phyloP scores from a whole-genome alignment of 2,329 filamentous ascomycete species.

The Penicillium hesseltinei region DNA sequence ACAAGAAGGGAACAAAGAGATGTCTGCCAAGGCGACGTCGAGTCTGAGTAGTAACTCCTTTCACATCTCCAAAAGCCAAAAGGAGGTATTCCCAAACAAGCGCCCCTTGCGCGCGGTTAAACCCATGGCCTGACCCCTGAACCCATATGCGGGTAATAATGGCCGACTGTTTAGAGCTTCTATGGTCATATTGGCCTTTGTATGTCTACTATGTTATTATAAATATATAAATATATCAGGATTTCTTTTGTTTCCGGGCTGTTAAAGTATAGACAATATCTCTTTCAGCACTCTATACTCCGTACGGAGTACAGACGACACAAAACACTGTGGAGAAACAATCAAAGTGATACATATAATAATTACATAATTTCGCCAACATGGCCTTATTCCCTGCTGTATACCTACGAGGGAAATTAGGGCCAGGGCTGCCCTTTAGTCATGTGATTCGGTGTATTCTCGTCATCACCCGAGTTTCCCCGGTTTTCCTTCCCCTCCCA shows the following conservation, averaged over 20 bases:
- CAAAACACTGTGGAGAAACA: background rate
- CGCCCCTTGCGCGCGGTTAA: conserved; percentile 42
- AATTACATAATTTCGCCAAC: background rate
- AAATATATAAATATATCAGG: background rate
- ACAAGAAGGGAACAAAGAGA: conserved; percentile 14
- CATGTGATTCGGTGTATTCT: conserved; percentile 7
- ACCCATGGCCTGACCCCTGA: conserved; percentile 19
- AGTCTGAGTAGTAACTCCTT: conserved; percentile 12
- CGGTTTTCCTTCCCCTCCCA: conserved; percentile 10
- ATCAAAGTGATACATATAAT: background rate
- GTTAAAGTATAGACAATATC: background rate
- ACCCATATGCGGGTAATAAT: background rate
- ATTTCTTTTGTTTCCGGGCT: background rate
- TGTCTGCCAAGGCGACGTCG: conserved; percentile 5
- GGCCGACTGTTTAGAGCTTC: background rate
- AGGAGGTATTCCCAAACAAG: conserved; percentile 37
- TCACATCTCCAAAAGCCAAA: conserved; percentile 31
- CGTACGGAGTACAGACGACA: background rate
- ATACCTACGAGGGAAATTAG: conserved; percentile 4
- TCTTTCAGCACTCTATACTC: background rate
- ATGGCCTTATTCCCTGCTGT: background rate
- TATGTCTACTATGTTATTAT: background rate
- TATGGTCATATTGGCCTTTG: background rate
- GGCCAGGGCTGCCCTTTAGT: conserved; percentile 7
- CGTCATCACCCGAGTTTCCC: conserved; percentile 13